Conservation (phyloP, 768 basidiomycete species). For the Suillus tomentosus region DNA sequence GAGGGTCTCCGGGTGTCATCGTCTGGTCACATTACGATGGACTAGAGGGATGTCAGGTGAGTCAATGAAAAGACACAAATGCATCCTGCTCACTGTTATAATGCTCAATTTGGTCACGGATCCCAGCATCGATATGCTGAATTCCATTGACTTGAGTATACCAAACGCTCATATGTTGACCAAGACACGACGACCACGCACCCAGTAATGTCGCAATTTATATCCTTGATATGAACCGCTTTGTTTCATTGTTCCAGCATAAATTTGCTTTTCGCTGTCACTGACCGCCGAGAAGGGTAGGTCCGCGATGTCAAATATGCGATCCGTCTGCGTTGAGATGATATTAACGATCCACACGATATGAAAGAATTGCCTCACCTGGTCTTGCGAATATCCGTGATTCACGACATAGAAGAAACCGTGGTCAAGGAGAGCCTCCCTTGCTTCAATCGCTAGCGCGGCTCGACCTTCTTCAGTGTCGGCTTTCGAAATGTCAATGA, state of each 20-base stretch:
- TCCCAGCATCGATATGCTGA: constrained; percentile 65
- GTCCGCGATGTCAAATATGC: constrained; percentile 53
- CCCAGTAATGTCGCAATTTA: constrained; percentile 53
- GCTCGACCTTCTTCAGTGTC: constrained; percentile 39
- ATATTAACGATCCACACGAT: background rate
- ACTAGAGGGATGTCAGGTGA: constrained; percentile 35
- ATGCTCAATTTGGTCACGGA: constrained; percentile 63
- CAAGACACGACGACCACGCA: constrained; percentile 20
- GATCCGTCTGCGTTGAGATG: constrained; percentile 36
- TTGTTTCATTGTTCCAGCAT: constrained; percentile 43
- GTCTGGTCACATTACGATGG: constrained; percentile 48
- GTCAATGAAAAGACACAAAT: background rate
- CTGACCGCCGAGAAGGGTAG: constrained; percentile 44
- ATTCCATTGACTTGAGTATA: background rate
- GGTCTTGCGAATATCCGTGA: constrained; percentile 40
- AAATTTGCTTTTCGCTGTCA: constrained; percentile 44
- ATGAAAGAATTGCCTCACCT: constrained; percentile 23
- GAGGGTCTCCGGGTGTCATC: constrained; percentile 49
- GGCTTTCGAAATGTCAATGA: constrained; percentile 51
- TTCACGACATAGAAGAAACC: constrained; percentile 46
- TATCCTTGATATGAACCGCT: constrained; percentile 55
- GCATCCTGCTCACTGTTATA: constrained; percentile 52
- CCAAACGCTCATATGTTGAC: background rate
- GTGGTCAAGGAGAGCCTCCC: constrained; percentile 46
- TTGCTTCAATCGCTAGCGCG: constrained; percentile 41